These are phyloP conservation scores for Gyrodon lividus DNA, from an alignment of 768 basidiomycete genomes.

Conservation along the genomic window DNA sequence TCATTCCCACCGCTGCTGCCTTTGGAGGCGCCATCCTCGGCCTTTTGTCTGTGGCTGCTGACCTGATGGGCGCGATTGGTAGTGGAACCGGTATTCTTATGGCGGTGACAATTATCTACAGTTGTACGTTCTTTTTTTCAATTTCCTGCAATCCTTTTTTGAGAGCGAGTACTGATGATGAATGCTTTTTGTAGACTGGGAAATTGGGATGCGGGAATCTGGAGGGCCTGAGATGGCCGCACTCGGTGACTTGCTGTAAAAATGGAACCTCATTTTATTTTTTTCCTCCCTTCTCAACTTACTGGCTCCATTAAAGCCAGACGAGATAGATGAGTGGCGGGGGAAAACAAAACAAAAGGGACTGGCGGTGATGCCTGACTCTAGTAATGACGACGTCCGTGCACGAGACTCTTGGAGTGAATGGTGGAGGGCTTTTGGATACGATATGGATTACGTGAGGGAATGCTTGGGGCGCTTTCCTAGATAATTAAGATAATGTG, in stretches of 20 bases:
- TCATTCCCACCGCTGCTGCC: conserved; percentile 96
- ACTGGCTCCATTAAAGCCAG: not conserved
- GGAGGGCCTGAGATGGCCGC: conserved; percentile 82
- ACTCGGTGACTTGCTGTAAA: conserved; percentile 72
- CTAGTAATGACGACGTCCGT: no score
- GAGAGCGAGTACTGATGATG: not conserved
- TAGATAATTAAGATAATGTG: no score
- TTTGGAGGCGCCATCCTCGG: conserved; percentile 98
- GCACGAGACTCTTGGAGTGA: no score
- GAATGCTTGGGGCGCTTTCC: no score
- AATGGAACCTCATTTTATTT: not conserved
- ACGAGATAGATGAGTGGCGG: no score
- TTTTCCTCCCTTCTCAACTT: not conserved
- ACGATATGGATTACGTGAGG: no score
- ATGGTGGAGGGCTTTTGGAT: no score
- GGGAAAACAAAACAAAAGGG: not conserved
- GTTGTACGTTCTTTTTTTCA: conserved; percentile 37
- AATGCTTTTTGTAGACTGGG: conserved; percentile 64
- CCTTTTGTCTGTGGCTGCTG: conserved; percentile 84
- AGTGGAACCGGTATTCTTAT: conserved; percentile 95
- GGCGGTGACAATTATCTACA: conserved; percentile 98
- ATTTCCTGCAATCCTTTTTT: not conserved
- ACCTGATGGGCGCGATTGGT: conserved; percentile 94
- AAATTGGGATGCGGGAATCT: conserved; percentile 82
- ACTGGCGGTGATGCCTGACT: no score